Evolutionary conservation across 345 rosid genomes (phyloP), one percentile per base, ranked within the genome.

Genomic region (Diplotaxis tenuifolia): DNA sequence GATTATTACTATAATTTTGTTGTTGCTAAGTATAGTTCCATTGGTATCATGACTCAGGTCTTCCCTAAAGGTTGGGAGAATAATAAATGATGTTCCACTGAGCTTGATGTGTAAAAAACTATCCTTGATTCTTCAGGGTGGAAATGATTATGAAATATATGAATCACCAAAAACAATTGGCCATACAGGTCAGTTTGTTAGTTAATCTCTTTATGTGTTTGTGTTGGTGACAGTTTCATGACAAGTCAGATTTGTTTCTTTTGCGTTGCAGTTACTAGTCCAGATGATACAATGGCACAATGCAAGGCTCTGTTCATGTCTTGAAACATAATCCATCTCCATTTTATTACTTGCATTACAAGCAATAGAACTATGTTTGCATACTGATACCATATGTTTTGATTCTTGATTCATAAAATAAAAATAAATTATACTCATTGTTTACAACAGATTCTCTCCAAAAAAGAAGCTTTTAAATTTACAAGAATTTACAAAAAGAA

Each of bases 21-120:
- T 19, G 7, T 47, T 22, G 28, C 16, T 52, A 53, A 72, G 18
- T 60, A 31, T 21, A 4, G 31, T 36, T 60, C 19, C 28, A 25
- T 40, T 25, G n/a, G n/a, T 61, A n/a, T 74, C 23, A 25, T 72
- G 70, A 57, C 27, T 54, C 78, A 95, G 99, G 97, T 87, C 70
- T 95, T 95, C 75, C 99, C 99, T 56, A 84, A 75, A 71, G 98
- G 99, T 65, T 95, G 99, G 99, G 99, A 95, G 80, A 95, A 95
- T 84, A 95, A 23, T 55, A 36, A 12, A n/a, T n/a, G n/a, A n/a
- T 50, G 19, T 31, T 28, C 27, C 20, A 3, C 54, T 40, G 23
- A 66, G 68, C 10, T 53, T 52, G 69, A 36, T 42, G 23, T n/a
- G 22, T 68, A 5, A 19, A 15, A 62, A 53, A 38, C 31, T 9